Evolutionary conservation across 2,329 filamentous ascomycete species (phyloP).

Genomic region (Xylaria sp.): DNA sequence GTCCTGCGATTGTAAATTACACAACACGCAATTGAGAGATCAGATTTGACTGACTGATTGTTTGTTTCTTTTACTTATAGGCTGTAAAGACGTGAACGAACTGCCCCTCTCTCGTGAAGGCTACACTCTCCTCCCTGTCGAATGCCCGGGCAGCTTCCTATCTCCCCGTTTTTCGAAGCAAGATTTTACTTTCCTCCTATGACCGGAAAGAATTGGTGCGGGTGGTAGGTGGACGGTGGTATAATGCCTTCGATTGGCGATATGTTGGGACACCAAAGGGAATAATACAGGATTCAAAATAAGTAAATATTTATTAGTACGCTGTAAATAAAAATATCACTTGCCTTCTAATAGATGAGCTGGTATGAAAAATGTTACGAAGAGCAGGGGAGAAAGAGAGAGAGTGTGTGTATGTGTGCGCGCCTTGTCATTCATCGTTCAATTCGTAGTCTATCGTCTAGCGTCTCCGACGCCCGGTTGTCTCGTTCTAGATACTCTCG

Average conservation of each 20-base stretch:
- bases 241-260: not conserved
- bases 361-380: not conserved
- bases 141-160: conserved; percentile 15
- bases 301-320: conserved; percentile 9
- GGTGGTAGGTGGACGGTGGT: not conserved
- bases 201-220: conserved; percentile 14
- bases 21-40: conserved; percentile 38
- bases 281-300: too few relatives aligned
- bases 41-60: conserved; percentile 46
- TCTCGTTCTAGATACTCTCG: not conserved
- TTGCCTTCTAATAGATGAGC: not conserved
- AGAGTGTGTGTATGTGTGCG: not conserved
- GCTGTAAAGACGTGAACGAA: conserved; percentile 47
- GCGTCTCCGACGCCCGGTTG: not conserved
- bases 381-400: not conserved
- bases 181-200: not conserved
- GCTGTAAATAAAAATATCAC: conserved; percentile 13
- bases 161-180: conserved; percentile 6
- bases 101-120: conserved; percentile 23
- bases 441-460: too few relatives aligned
- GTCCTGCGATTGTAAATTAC: conserved; percentile 35
- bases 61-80: conserved; percentile 45
- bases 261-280: not conserved
- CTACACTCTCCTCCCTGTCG: conserved; percentile 18
- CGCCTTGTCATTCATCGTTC: not conserved